Percentiles rank a stretch among this genome's conserved stretches.
These are phyloP conservation scores for Fomitopsis betulina DNA, from an alignment of 1,284 basidiomycete genomes.

Conservation along the genomic window DNA sequence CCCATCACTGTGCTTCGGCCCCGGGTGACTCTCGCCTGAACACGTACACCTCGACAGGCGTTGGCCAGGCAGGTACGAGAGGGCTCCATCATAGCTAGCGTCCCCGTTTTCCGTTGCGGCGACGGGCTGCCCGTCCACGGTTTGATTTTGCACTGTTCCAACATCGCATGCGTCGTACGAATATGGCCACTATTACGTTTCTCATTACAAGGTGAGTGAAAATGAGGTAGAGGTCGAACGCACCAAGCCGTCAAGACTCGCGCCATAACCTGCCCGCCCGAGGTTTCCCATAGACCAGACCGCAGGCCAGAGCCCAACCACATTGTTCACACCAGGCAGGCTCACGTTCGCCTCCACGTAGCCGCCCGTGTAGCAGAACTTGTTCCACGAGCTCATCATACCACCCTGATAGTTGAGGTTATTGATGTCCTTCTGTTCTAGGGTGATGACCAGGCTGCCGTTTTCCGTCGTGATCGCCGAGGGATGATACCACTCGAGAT, in stretches of 20 bases:
- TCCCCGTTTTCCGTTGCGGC: conserved; percentile 42
- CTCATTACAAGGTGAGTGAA: conserved; percentile 34
- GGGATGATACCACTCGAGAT: conserved; percentile 62
- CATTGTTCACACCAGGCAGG: conserved; percentile 34
- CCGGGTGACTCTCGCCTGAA: conserved; percentile 63
- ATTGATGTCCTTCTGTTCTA: conserved; percentile 41
- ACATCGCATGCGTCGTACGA: conserved; percentile 73
- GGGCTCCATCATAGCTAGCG: conserved; percentile 25
- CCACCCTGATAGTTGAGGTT: conserved; percentile 54
- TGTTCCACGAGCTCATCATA: conserved; percentile 43
- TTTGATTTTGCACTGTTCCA: conserved; percentile 58
- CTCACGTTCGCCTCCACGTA: conserved; percentile 37
- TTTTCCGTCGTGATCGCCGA: conserved; percentile 56
- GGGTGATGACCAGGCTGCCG: conserved; percentile 60
- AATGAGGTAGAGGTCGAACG: conserved; percentile 7
- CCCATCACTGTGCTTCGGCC: conserved; percentile 51
- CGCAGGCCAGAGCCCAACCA: conserved; percentile 46
- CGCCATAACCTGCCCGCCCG: conserved; percentile 62
- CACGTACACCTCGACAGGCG: conserved; percentile 75
- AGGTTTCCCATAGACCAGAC: conserved; percentile 68
- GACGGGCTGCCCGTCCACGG: conserved; percentile 31
- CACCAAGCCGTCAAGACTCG: conserved; percentile 57
- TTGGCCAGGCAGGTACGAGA: conserved; percentile 81
- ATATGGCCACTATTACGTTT: conserved; percentile 59
- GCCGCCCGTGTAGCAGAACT: conserved; percentile 63